phyloP scores from a whole-genome alignment of 257 asterid genomes.

The Marsdenia floribunda region DNA sequence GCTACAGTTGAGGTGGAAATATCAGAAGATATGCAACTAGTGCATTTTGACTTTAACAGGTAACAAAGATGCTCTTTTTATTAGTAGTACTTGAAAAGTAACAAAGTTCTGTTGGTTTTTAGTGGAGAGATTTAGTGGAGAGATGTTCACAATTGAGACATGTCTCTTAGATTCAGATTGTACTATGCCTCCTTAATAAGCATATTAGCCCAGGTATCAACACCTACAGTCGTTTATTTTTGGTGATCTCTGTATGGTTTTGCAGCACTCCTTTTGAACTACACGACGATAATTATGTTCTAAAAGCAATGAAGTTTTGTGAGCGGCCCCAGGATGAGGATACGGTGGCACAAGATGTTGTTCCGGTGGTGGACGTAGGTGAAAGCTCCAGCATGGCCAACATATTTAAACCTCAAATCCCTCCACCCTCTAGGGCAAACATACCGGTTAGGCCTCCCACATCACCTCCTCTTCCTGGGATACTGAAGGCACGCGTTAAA shows the following conservation, averaged over 20 bases:
- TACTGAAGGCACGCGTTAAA: conserved; percentile 77
- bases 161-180: no score
- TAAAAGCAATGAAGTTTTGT: conserved; percentile 81
- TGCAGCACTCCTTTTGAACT: conserved; percentile 97
- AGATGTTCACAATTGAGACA: not conserved
- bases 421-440: conserved; percentile 38
- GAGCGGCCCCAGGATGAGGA: conserved; percentile 38
- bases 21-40: conserved; percentile 99
- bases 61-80: conserved; percentile 15
- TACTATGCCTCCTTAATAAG: not conserved
- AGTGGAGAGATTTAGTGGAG: no score
- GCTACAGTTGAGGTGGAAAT: conserved; percentile 99
- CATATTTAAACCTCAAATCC: conserved; percentile 39
- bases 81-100: not conserved
- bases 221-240: not conserved
- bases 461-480: conserved; percentile 85
- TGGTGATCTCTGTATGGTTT: not conserved
- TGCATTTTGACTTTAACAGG: conserved; percentile 98
- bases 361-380: conserved; percentile 34
- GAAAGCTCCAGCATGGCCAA: conserved; percentile 62
- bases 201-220: not conserved
- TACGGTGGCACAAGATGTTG: conserved; percentile 18
- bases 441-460: conserved; percentile 42
- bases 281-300: conserved; percentile 87
- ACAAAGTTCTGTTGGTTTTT: not conserved